Percentiles rank a stretch among this genome's conserved stretches.
phyloP scores from a whole-genome alignment of 345 rosid genomes.

The Angophora floribunda region DNA sequence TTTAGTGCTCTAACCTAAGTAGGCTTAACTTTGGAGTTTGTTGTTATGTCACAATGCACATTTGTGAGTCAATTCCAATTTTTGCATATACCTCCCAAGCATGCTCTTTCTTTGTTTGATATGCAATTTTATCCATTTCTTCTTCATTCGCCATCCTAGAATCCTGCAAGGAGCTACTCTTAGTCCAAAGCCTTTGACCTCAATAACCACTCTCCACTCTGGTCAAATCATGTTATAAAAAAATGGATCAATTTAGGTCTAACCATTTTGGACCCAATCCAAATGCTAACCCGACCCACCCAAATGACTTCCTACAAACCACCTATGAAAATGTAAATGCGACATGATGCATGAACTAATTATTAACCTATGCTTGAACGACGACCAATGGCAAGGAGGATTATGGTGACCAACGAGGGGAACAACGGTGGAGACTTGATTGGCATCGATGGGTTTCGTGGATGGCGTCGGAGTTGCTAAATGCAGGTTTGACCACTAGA shows the following conservation, averaged over 20 bases:
- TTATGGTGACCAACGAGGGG: background rate
- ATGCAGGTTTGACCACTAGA: background rate
- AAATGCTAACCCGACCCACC: background rate
- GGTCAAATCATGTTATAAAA: background rate
- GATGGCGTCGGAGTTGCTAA: background rate
- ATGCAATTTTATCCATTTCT: background rate
- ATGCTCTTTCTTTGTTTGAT: too few relatives aligned
- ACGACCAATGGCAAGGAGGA: background rate
- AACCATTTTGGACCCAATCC: background rate
- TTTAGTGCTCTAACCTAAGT: background rate
- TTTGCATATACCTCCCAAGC: accelerated
- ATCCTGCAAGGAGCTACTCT: background rate
- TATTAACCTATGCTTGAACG: background rate
- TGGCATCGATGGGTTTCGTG: background rate
- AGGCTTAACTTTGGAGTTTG: background rate
- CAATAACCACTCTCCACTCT: accelerated
- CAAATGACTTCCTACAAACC: background rate
- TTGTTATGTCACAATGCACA: background rate
- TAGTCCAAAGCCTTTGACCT: background rate
- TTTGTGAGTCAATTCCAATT: too few relatives aligned
- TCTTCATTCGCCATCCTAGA: background rate
- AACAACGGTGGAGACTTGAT: background rate
- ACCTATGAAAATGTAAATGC: background rate
- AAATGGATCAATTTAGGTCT: background rate
- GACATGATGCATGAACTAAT: background rate